Conservation (phyloP, 768 basidiomycete species). For the Megacollybia marginata region DNA sequence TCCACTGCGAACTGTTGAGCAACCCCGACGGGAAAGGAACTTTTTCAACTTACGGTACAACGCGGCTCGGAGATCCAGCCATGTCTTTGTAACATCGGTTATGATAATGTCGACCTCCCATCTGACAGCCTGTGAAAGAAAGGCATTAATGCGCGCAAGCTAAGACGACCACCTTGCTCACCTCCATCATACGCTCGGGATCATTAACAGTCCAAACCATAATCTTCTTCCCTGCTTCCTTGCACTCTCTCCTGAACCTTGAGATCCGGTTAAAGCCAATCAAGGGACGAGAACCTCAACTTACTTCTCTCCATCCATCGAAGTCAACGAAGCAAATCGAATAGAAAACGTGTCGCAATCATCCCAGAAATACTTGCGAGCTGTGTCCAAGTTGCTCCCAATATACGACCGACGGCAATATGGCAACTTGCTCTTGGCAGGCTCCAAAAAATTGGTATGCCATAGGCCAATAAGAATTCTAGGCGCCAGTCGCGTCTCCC, state of each 20-base stretch:
- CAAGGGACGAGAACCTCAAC: conserved; percentile 28
- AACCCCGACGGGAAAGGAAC: background rate
- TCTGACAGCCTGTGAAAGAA: conserved; percentile 49
- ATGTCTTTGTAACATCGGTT: conserved; percentile 65
- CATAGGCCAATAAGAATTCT: conserved; percentile 78
- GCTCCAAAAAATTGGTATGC: conserved; percentile 85
- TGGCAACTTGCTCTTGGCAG: conserved; percentile 69
- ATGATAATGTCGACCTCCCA: conserved; percentile 78
- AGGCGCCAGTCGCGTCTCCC: conserved; percentile 72
- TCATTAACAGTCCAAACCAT: conserved; percentile 98
- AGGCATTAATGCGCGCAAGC: background rate
- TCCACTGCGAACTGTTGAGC: conserved; percentile 35
- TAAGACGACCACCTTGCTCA: conserved; percentile 14
- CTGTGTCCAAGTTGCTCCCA: conserved; percentile 61
- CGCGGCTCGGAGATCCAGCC: conserved; percentile 55
- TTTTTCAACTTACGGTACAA: conserved; percentile 44
- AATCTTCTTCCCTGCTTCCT: conserved; percentile 68
- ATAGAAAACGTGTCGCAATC: conserved; percentile 85
- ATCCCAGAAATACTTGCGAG: conserved; percentile 85
- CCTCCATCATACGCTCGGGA: conserved; percentile 86
- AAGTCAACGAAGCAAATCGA: conserved; percentile 63
- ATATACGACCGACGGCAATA: conserved; percentile 85
- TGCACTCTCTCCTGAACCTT: conserved; percentile 80
- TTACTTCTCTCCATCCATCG: conserved; percentile 51
- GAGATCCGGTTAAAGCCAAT: too few species aligned